Evolutionary conservation across 2,329 filamentous ascomycete genomes (phyloP).

Genomic region (Magnaporthiopsis poae): DNA sequence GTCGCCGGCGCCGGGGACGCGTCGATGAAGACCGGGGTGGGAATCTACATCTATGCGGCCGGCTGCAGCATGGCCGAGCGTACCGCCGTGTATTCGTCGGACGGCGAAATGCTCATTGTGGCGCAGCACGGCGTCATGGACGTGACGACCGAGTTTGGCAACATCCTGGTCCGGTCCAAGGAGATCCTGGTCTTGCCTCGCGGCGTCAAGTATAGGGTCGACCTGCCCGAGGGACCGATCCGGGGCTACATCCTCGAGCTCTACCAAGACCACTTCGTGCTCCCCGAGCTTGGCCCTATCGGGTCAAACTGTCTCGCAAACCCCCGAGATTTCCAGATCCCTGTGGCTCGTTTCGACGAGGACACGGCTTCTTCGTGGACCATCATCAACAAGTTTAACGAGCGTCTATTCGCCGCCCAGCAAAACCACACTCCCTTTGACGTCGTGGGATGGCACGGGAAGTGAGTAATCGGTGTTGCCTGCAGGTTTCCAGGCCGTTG

Average conservation of each 20-base stretch:
- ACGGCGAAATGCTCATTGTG: conserved; percentile 70
- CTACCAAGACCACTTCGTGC: conserved; percentile 60
- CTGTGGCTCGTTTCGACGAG: conserved; percentile 58
- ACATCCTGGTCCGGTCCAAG: conserved; percentile 63
- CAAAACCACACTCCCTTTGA: conserved; percentile 69
- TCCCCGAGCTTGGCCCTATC: conserved; percentile 65
- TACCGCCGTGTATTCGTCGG: conserved; percentile 73
- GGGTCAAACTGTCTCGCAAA: conserved; percentile 68
- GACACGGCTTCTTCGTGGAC: conserved; percentile 35
- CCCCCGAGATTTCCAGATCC: conserved; percentile 63
- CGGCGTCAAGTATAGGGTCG: conserved; percentile 63
- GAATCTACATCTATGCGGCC: conserved; percentile 71
- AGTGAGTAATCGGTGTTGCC: too few species aligned
- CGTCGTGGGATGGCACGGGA: conserved; percentile 68
- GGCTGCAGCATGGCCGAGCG: conserved; percentile 66
- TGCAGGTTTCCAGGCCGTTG: too few species aligned
- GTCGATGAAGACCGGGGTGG: conserved; percentile 66
- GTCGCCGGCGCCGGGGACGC: conserved; percentile 73
- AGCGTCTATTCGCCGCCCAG: conserved; percentile 52
- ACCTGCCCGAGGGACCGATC: conserved; percentile 50
- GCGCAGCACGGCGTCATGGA: conserved; percentile 65
- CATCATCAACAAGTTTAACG: conserved; percentile 57
- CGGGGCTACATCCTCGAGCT: conserved; percentile 68
- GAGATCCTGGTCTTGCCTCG: conserved; percentile 70
- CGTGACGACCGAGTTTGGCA: conserved; percentile 68